These are phyloP conservation scores for Gossypium trilobum DNA, from an alignment of 441 rosid species.

Conservation along the genomic window DNA sequence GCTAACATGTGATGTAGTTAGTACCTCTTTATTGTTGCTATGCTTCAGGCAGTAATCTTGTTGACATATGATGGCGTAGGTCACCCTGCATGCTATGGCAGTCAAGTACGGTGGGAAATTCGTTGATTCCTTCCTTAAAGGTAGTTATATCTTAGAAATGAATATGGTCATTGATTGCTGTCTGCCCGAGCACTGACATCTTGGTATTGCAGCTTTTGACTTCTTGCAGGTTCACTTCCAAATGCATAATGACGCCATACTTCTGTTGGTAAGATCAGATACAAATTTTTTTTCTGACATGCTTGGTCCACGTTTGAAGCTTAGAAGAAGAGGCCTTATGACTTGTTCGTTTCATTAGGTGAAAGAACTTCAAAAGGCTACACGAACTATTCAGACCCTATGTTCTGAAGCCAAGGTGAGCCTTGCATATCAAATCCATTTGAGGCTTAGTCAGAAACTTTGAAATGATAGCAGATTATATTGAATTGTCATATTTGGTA, in stretches of 20 bases:
- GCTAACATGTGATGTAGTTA: not conserved
- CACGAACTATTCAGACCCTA: conserved; percentile 72
- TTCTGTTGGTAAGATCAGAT: conserved; percentile 48
- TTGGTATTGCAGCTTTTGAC: conserved; percentile 49
- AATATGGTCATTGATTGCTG: conserved; percentile 1
- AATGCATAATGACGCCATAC: conserved; percentile 48
- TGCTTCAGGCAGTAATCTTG: not conserved
- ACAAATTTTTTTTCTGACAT: conserved; percentile 8
- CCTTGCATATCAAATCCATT: conserved; percentile 6
- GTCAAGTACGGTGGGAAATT: conserved; percentile 80
- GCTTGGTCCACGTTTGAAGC: not conserved
- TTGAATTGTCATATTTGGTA: conserved; percentile 12
- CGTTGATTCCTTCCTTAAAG: conserved; percentile 69
- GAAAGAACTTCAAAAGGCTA: conserved; percentile 77
- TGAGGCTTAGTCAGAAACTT: not conserved
- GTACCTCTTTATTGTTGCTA: not conserved
- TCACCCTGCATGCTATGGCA: conserved; percentile 60
- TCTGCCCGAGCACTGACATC: conserved; percentile 18
- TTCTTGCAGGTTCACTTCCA: conserved; percentile 59
- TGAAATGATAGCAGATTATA: not conserved
- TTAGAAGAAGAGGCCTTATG: not conserved
- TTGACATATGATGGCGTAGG: conserved; percentile 32
- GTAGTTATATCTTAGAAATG: conserved; percentile 26
- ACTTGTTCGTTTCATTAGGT: conserved; percentile 32
- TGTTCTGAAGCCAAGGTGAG: conserved; percentile 89